Base-by-base conservation (phyloP, 495 filamentous ascomycete genomes). In the Annulohypoxylon stygium region DNA sequence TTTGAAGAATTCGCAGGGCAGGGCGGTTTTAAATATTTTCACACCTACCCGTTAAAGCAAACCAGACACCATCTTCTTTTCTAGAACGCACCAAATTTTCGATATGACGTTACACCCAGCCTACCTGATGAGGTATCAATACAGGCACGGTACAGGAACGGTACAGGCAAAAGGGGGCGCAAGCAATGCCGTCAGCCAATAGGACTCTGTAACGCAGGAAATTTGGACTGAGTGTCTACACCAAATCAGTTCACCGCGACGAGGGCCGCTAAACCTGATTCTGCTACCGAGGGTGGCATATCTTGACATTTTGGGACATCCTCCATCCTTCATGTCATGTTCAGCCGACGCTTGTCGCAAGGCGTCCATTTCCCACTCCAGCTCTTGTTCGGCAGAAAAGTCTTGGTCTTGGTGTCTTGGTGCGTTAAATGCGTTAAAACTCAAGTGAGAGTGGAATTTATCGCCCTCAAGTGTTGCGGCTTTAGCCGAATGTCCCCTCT, bases 231-330 rank as follows among this genome's bases (percentile, higher is more conserved):
- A 55, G 39, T 47, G 26, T 53, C 67, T 64, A 67, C 67, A 58
- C 72, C 72, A 45, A 70, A 74, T 70, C 57, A n/a, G 72, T 66
- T 70, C 67, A 74, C 72, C 72, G 72, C 67, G 62, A 59, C 62
- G 48, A 48, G 41, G n/a, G 65, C 69, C 75, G 73, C 75, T 77
- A 77, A 75, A 73, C 75, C 73, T 23, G 20, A 63, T 75, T 70
- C 60, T 41, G 63, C 70, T 75, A 77, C 75, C 75, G 75, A 77
- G 48, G 61, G 72, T 37, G 58, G 73, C 55, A 48, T 64, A 73
- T 71, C 61, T 63, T 67, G 65, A 73, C 70, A 64, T 39, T 67
- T 67, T 55, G 61, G 67, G 67, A 72, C 69, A 70, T 70, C 63
- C 72, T 39, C 62, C 67, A 74, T 74, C 67, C 72, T 74, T 60